Base-by-base conservation (phyloP, 2,329 filamentous ascomycete species). In the Emergomyces pasteurianus region DNA sequence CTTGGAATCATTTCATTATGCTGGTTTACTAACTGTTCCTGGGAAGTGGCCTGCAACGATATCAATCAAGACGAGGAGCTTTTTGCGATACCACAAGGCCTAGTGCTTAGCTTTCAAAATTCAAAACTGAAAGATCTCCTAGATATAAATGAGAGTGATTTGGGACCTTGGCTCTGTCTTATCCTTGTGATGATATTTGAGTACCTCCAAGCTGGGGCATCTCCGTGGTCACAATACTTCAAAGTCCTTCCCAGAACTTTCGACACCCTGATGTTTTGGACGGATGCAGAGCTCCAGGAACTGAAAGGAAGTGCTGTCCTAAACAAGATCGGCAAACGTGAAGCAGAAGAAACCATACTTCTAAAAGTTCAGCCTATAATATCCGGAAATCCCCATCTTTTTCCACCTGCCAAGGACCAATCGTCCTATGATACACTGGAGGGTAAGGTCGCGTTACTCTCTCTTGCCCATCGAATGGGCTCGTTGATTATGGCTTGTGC, bases 401-500 rank as follows among this genome's bases (percentile, higher is more conserved):
- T 82, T 64, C 74, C 72, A 16, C 69, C 73, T 12, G 38, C 67
- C 57, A 64, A 64, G 64, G 72, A 65, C 63, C 73, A 80, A 67
- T 74, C 66, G 65, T 78, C 62, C 68, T 78, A 62, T 66, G 64
- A 76, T 68, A 65, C 73, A 68, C 64, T 73, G 66, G 61, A 72
- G 60, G 66, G 78, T 23, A 65, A 80, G 60, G 74, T 77, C 60
- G 73, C 79, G 28, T 73, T 86, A 14, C 68, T 86, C 3, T 68
- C 74, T 18, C 72, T 85, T 21, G 87, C 88, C 58, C 90, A 95
- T 71, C 81, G 84, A 9, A 92, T 95, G 86, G 91, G 89, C 1
- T 92, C 87, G 63, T 85, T 88, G 18, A 92, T 96, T 66, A 95
- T 96, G 90, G 87, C 90, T 0, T 96, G 95, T 70, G 90, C 90